Evolutionary conservation across 345 rosid genomes (phyloP), one percentile per base, ranked within the genome.

Genomic region (Draba incana): DNA sequence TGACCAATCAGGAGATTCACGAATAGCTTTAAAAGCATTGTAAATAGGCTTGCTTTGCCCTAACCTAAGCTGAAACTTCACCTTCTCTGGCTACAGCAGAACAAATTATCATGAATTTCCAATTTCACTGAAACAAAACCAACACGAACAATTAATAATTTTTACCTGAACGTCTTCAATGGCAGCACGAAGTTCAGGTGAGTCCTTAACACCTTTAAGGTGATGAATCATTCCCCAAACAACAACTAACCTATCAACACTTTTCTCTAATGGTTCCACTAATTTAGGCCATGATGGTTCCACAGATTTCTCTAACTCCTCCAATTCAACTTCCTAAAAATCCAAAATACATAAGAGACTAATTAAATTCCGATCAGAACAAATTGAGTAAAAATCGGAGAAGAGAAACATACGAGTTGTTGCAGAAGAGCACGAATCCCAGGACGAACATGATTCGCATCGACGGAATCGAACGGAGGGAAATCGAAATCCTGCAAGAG

Each of bases 261-360:
- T 72, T 80, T 82, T 92, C 86, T 87, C 96, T 78, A 89, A 57
- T 24, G 98, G 98, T 68, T 89, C 98, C 57, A 86, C 92, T 72
- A 92, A 69, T 64, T 84, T 89, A 14, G 86, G 78, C 98, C 98
- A 92, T 1, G 95, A 63, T 0, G 98, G 98, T 66, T 87, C 91
- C 79, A 87, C 87, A 4, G 81, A 80, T 64, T 68, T 82, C 86
- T 92, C 96, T 77, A 87, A 63, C 70, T 83, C 71, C 71, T 89
- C 95, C 82, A 92, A 60, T 63, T 86, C 89, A 81, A 50, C 71
- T 70, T 86, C 94, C 96, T 91, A 9, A 47, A 37, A 8, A 28
- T n/a, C 2, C 15, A 10, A 2, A 24, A 31, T 38, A 8, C 5
- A 48, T 23, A 27, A 50, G 3, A 30, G 48, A 1, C 37, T 62